A percentile compares a stretch with the other conserved stretches of the same genome.
Conservation (phyloP, 805 yeast genomes). For the Spathaspora sp. region DNA sequence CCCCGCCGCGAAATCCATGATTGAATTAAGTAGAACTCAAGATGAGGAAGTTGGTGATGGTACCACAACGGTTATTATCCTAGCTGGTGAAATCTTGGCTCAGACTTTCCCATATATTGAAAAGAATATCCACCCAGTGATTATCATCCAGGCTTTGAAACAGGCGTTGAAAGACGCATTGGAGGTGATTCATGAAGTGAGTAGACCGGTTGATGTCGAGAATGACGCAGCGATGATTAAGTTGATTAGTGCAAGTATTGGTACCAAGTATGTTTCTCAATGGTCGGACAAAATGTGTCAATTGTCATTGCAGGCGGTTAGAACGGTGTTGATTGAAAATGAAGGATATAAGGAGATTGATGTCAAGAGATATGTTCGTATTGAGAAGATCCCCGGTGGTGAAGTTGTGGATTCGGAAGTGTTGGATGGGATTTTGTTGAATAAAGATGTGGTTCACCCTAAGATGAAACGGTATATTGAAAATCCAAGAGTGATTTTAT, state of each 20-base stretch:
- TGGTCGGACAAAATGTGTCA: constrained; percentile 93
- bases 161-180: constrained; percentile 88
- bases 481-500: constrained; percentile 82
- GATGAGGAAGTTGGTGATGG: constrained; percentile 99
- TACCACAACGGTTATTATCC: constrained; percentile 92
- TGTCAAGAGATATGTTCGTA: constrained; percentile 84
- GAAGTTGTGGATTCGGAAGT: constrained; percentile 88
- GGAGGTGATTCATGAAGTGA: constrained; percentile 77
- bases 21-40: constrained; percentile 93
- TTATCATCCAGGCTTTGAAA: constrained; percentile 90
- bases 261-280: constrained; percentile 87
- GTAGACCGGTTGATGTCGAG: constrained; percentile 76
- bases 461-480: constrained; percentile 89
- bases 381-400: constrained; percentile 98
- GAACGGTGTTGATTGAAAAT: constrained; percentile 64
- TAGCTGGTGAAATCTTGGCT: constrained; percentile 95
- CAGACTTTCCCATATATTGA: constrained; percentile 93
- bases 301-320: constrained; percentile 83
- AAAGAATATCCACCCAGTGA: constrained; percentile 94
- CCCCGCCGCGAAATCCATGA: constrained; percentile 99
- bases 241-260: constrained; percentile 86
- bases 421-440: constrained; percentile 85
- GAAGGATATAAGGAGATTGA: constrained; percentile 80
- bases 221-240: constrained; percentile 86
- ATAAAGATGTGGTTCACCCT: constrained; percentile 98